Base-by-base conservation (phyloP, 768 basidiomycete species). In the Mycena haematopus region DNA sequence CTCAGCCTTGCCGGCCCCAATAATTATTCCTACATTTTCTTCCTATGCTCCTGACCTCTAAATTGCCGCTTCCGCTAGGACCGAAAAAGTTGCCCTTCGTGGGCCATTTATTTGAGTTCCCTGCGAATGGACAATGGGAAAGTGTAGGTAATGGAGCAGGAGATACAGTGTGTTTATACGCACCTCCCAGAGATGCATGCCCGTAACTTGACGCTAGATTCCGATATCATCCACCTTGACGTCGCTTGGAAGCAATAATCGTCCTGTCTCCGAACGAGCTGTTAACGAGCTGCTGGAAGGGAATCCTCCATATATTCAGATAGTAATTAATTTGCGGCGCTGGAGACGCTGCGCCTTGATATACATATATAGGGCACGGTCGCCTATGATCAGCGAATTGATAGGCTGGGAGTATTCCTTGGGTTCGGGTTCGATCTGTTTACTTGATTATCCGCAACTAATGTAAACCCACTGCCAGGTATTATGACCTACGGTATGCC, bases 211-310 rank as follows among this genome's bases (percentile, higher is more conserved):
- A 38, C 36, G 36, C 3, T 15, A 73, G 73, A 65, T 47, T 71
- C 73, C 14, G 71, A 70, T 40, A 71, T 74, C 27, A 65, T 74
- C n/a, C 70, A 74, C 51, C 56, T 74, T 2, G 56, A 73, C 47
- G 65, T 71, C 3, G 62, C 67, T 8, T n/a, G 73, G 73, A 19
- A 66, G 66, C 33, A 22, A 68, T 75, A 27, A 61, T 77, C 44
- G 65, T 79, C 19, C 58, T 79, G 53, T 78, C 57, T 72, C 72
- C 21, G 58, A 70, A 52, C 69, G 75, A 25, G 68, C 70, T 14
- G 74, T 75, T 3, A 69, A 71, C 49, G 78, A 77, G 2, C 68
- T 80, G 2, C 68, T 80, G 22, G 75, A 78, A 21, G 71, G 73
- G 33, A 70, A 6, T 77, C 76, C 0, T 62, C 69, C 9, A 74